Evolutionary conservation across 176 grass and related monocot species (phyloP).

Genomic region (Lolium perenne): DNA sequence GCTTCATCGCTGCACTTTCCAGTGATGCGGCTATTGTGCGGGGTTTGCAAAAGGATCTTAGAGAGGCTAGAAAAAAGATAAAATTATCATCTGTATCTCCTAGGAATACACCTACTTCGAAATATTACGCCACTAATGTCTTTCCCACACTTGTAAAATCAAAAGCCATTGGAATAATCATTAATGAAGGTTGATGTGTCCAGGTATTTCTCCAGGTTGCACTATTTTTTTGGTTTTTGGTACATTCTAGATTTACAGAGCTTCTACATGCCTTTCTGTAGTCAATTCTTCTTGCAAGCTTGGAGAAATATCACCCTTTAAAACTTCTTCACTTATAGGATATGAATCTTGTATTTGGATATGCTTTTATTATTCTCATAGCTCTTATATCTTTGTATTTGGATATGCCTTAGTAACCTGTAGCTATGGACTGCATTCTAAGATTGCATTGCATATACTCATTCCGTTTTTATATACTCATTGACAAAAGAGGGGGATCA

Average conservation of each 20-base stretch:
- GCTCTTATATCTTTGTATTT: too few species aligned
- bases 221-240: conserved; percentile 34
- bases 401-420: too few species aligned
- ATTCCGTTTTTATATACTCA: too few species aligned
- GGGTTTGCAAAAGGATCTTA: conserved; percentile 81
- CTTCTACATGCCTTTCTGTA: conserved; percentile 43
- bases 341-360: too few species aligned
- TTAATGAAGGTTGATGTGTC: conserved; percentile 93
- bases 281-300: conserved; percentile 75
- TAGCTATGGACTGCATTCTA: too few species aligned
- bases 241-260: conserved; percentile 37
- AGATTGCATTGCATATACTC: too few species aligned
- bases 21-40: conserved; percentile 74
- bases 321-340: too few species aligned
- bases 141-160: conserved; percentile 84
- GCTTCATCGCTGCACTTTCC: conserved; percentile 79
- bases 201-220: conserved; percentile 60
- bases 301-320: conserved; percentile 67
- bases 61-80: conserved; percentile 85
- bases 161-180: conserved; percentile 87
- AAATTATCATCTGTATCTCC: conserved; percentile 95
- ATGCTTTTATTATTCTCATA: too few species aligned
- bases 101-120: conserved; percentile 63
- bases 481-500: too few species aligned
- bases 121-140: conserved; percentile 76